Percentiles rank a stretch among this genome's conserved stretches.
Evolutionary conservation across 331 rosid species (phyloP).

Genomic region (Acacia concinna): DNA sequence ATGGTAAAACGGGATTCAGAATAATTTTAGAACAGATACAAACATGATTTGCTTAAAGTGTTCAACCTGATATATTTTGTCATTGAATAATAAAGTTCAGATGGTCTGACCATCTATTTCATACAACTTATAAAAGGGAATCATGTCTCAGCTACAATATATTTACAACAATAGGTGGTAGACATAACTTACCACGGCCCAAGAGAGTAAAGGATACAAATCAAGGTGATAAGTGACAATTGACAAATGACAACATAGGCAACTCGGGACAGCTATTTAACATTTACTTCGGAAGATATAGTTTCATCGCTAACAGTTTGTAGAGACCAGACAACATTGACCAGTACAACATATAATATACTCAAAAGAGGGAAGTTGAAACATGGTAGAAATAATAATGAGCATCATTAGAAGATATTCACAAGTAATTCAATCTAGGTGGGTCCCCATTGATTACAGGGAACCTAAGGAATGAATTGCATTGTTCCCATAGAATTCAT

Average conservation of each 20-base stretch:
- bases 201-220: not conserved
- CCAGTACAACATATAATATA: not conserved
- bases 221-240: not conserved
- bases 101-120: conserved; percentile 7
- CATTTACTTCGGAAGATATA: not conserved
- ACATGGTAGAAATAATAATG: conserved; percentile 9
- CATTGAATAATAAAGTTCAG: not conserved
- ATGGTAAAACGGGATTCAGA: not conserved
- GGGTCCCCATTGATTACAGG: not conserved
- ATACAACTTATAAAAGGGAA: conserved; percentile 4
- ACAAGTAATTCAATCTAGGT: not conserved
- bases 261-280: not conserved
- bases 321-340: conserved; percentile 7
- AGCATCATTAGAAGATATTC: conserved; percentile 15
- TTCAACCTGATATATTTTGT: conserved; percentile 18
- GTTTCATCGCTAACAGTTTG: not conserved
- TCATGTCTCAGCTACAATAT: not conserved
- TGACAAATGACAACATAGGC: not conserved
- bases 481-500: not conserved
- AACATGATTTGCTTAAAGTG: conserved; percentile 3
- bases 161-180: not conserved
- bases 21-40: conserved; percentile 19
- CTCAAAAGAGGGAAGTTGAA: conserved; percentile 10
- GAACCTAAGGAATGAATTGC: not conserved
- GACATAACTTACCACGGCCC: conserved; percentile 1